Base-by-base conservation (phyloP, 1,139 yeast genomes). In the Zygoascus hellenicus region DNA sequence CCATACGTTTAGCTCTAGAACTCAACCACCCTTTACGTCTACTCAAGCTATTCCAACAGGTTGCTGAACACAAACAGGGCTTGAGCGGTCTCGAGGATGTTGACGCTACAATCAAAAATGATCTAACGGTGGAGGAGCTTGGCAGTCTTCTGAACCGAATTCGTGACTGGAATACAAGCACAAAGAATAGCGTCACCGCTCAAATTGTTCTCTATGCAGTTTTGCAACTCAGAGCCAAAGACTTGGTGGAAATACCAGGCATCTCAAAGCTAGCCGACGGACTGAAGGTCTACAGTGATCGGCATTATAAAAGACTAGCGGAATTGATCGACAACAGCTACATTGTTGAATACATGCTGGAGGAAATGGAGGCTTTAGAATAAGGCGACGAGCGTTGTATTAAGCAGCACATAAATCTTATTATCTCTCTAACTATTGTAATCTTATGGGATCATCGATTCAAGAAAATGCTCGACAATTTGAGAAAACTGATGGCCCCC, bases 121-220 rank as follows among this genome's bases (percentile, higher is more conserved):
- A 66, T 15, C 72, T 92, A 48, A 76, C 73, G 32, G 69, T 77
- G 37, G 84, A 80, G 1, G 87, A 84, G 58, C 66, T 89, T 38
- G 58, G 75, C 36, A 63, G 70, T 15, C 66, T 92, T 32, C 76
- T 92, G 63, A 78, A 77, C 57, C 81, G 95, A 59, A 74, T 89
- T 31, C 78, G 97, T 58, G 96, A 89, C 61, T 92, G 99, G 99
- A 92, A 94, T 65, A 81, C 94, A 45, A 92, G 89, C 63, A 85
- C 88, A 47, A 80, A 81, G 59, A 81, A 87, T 39, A 86, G 87
- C 58, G 80, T 77, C 47, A 76, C 87, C 49, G 86, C 96, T 22
- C 98, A 92, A 64, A 79, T 79, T 48, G 68, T 89, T 33, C 71
- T 92, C 48, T 72, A 78, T 53, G 82, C 86, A 16, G 67, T 90